Evolutionary conservation across 2,329 filamentous ascomycete species (phyloP), one percentile per base, ranked within the genome.

Genomic region (Cytospora schulzeri): DNA sequence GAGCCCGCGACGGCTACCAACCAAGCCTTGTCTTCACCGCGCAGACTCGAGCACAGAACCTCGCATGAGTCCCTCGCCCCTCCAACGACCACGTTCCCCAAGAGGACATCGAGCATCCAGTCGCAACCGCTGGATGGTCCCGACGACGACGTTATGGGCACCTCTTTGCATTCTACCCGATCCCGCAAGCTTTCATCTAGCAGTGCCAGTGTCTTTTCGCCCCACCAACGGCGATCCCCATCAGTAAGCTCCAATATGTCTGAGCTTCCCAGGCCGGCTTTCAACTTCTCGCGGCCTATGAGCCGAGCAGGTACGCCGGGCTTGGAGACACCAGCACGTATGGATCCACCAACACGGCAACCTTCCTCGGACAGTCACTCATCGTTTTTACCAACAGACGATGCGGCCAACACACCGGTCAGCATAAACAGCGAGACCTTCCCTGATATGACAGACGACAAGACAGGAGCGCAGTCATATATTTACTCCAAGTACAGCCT

Each of bases 231-330:
- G 65, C 85, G 93, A 71, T 96, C 93, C 1, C 92, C 93, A 2
- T 98, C 95, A 0, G 84, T 92, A 45, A 88, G 88, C 67, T 98
- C 94, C 1, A 92, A 97, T 67, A 85, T 86, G 58, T 96, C 93
- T 2, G 83, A 66, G 53, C 73, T 93, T 41, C 87, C 89, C 15
- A 85, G 89, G 19, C 91, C 92, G 0, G 87, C 91, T 0, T 94
- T 96, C 78, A 98, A 99, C 77, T 98, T 98, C 75, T 98, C 95
- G 0, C 86, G 95, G 52, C 95, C 95, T 0, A 78, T 96, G 66
- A 97, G 94, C 75, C 84, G 89, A 73, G 85, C 88, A 66, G 87
- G 87, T 67, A 88, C 84, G 15, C 85, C 86, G 17, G 66, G 66
- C 15, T 15, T 67, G 55, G 66, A 67, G 35, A 58, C 63, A 33